Percentiles rank a stretch among this genome's conserved stretches.
Evolutionary conservation across 176 grass and related monocot genomes (phyloP).

Genomic region (Dendrocalamus sinicus): DNA sequence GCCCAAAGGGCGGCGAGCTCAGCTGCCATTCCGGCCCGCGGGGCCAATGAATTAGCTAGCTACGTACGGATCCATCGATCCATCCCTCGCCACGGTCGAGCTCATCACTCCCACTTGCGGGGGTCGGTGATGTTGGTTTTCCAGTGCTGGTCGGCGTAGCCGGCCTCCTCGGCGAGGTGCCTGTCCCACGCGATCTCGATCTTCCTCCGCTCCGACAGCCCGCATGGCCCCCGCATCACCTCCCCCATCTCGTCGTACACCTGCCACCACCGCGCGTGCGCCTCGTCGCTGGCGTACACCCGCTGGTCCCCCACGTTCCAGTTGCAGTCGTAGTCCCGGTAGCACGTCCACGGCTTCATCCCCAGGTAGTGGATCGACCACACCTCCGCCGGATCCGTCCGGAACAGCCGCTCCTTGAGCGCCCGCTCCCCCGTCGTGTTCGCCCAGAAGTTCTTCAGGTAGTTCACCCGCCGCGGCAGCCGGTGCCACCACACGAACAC

Average conservation of each 20-base stretch:
- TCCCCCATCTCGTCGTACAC: slow-evolving; percentile 80
- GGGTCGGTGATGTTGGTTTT: slow-evolving; percentile 76
- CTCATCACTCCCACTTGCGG: slow-evolving; percentile 55
- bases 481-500: slow-evolving; percentile 99
- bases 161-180: slow-evolving; percentile 60
- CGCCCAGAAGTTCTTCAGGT: slow-evolving; percentile 90
- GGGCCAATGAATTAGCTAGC: neutral
- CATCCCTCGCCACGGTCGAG: neutral
- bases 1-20: slow-evolving; percentile 18
- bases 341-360: slow-evolving; percentile 89
- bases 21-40: neutral
- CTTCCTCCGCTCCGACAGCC: slow-evolving; percentile 63
- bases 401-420: slow-evolving; percentile 77
- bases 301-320: slow-evolving; percentile 73
- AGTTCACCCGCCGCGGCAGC: slow-evolving; percentile 80
- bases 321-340: slow-evolving; percentile 96
- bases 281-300: slow-evolving; percentile 80
- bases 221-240: slow-evolving; percentile 57
- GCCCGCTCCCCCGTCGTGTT: slow-evolving; percentile 68
- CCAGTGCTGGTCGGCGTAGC: slow-evolving; percentile 69
- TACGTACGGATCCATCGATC: neutral
- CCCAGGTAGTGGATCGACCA: slow-evolving; percentile 89
- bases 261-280: slow-evolving; percentile 79
- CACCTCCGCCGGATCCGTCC: slow-evolving; percentile 64
- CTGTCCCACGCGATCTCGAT: slow-evolving; percentile 64